Evolutionary conservation across 2,329 filamentous ascomycete species (phyloP).

Genomic region (Aphanocladium album): DNA sequence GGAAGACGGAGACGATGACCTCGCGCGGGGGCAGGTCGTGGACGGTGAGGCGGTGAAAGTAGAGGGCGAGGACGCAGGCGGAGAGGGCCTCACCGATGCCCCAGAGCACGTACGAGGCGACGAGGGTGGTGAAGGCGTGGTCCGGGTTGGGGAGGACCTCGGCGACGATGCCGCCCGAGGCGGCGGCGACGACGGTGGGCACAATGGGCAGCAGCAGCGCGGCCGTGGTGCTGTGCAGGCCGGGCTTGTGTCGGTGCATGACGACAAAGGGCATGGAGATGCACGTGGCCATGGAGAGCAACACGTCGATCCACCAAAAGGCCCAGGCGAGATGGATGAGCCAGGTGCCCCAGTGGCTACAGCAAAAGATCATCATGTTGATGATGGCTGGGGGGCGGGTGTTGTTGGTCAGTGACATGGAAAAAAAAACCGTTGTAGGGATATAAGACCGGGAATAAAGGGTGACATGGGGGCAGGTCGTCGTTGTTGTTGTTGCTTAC

Average conservation of each 20-base stretch:
- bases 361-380: slow-evolving; percentile 58
- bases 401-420: neutral
- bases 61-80: slow-evolving; percentile 59
- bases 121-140: slow-evolving; percentile 55
- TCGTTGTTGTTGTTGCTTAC: too few species aligned
- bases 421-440: neutral
- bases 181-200: slow-evolving; percentile 59
- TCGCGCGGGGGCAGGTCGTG: slow-evolving; percentile 62
- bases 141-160: slow-evolving; percentile 49
- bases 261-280: slow-evolving; percentile 54
- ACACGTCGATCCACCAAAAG: slow-evolving; percentile 54
- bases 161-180: slow-evolving; percentile 59
- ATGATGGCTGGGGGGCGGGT: slow-evolving; percentile 43
- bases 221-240: slow-evolving; percentile 56
- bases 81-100: slow-evolving; percentile 56
- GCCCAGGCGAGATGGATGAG: slow-evolving; percentile 51
- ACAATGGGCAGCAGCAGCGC: slow-evolving; percentile 63
- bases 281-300: slow-evolving; percentile 48
- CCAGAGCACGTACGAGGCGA: slow-evolving; percentile 65
- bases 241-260: slow-evolving; percentile 39
- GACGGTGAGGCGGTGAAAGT: slow-evolving; percentile 63
- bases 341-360: slow-evolving; percentile 58
- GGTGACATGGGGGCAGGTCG: neutral
- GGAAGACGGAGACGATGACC: slow-evolving; percentile 62
- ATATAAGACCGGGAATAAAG: neutral